These are phyloP conservation scores for Candida alai DNA, from an alignment of 805 yeast species.

Conservation along the genomic window DNA sequence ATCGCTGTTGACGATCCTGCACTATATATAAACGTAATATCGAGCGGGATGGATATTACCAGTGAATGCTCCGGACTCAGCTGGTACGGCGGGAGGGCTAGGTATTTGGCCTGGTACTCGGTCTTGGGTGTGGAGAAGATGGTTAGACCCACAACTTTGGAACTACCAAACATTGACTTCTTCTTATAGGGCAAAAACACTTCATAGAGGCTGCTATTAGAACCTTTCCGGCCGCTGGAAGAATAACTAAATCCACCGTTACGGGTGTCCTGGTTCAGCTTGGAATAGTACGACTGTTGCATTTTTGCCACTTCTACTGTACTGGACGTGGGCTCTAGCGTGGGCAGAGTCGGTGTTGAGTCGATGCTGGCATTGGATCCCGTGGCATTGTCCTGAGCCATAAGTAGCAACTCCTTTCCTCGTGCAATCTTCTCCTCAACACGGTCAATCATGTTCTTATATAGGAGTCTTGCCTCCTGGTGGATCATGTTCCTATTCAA, in stretches of 20 bases:
- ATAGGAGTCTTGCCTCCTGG: slow-evolving; percentile 32
- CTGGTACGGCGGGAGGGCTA: too few relatives aligned
- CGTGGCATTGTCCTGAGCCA: slow-evolving; percentile 1
- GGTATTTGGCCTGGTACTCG: slow-evolving; percentile 25
- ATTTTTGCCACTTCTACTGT: slow-evolving; percentile 25
- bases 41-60: slow-evolving; percentile 28
- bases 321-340: slow-evolving; percentile 15
- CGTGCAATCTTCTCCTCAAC: slow-evolving; percentile 25
- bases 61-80: too few relatives aligned
- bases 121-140: slow-evolving; percentile 29
- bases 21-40: slow-evolving; percentile 21
- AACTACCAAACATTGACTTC: slow-evolving; percentile 25
- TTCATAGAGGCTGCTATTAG: too few relatives aligned
- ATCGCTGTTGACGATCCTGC: slow-evolving; percentile 7
- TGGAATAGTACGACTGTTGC: slow-evolving; percentile 24
- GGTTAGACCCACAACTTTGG: slow-evolving; percentile 30
- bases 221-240: too few relatives aligned
- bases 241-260: neutral
- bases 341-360: slow-evolving; percentile 1
- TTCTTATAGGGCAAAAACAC: slow-evolving; percentile 28
- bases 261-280: slow-evolving; percentile 10
- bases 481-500: slow-evolving; percentile 27
- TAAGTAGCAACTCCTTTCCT: slow-evolving; percentile 14
- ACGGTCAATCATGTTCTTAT: slow-evolving; percentile 22
- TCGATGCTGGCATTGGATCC: neutral